Base-by-base conservation (phyloP, 176 grass and related monocot genomes). In the Dendrocalamus sinicus region DNA sequence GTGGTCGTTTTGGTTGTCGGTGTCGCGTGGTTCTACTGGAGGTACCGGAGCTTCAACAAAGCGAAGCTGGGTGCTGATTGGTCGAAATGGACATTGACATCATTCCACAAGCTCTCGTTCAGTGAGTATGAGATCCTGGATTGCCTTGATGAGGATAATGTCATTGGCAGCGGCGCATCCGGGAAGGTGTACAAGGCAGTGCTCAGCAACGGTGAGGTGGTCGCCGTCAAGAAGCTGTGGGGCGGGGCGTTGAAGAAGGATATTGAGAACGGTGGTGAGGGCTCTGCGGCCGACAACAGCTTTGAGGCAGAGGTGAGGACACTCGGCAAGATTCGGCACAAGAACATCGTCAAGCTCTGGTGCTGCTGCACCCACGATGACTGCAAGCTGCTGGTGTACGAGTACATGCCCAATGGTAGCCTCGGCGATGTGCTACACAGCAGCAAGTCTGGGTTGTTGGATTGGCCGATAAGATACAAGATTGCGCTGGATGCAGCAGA, bases 141-240 rank as follows among this genome's bases (percentile, higher is more conserved):
- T 1, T 85, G 91, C 83, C 91, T 98, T 12, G 88, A 91, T 0
- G 96, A 95, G 59, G 90, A 94, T 20, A 94, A 94, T 22, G 93
- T 94, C 32, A 92, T 98, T 1, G 96, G 96, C 50, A 87, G 79
- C 3, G 96, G 96, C 0, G 93, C 88, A 0, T 95, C 96, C 0
- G 96, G 96, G 37, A 98, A 98, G 81, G 96, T 98, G 12, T 98
- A 98, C 90, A 98, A 95, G 88, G 93, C 88, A 0, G 91, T 89
- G 41, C 82, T 98, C 2, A 81, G 93, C 81, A 94, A 84, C 8
- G 93, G 91, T 12, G 93, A 95, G 63, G 74, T 76, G 1, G 93
- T 95, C 2, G 96, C 96, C 0, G 89, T 98, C 17, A 98, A 98
- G 89, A 98, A 98, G 81, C 84, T 95, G 23, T 87, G 87, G 89